Base-by-base conservation (phyloP, 768 basidiomycete genomes). In the Lactarius trivialis region DNA sequence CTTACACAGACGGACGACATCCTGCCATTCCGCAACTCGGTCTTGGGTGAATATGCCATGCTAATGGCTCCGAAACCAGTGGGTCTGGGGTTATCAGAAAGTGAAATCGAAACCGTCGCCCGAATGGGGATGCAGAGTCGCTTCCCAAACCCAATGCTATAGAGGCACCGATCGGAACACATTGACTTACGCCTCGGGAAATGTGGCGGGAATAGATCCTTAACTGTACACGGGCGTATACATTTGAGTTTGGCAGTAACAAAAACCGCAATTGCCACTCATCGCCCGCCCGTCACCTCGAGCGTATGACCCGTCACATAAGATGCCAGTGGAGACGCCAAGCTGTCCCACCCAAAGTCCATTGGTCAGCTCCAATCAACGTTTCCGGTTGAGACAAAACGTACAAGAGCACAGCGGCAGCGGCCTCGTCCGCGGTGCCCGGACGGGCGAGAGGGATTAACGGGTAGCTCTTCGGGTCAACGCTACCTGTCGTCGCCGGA, bases 261-360 rank as follows among this genome's bases (percentile, higher is more conserved):
- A 52, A 54, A 36, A 48, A 26, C 37, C 52, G 52, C 32, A 56
- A 64, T 51, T 55, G 41, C 63, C 64, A 61, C 64, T 57, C 57
- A 66, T 61, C 39, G 58, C 45, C 91, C 91, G 36, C 91, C 91
- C 39, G 91, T 92, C 24, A 89, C 88, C 72, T 91, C 89, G 58
- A 93, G 76, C 17, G 89, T 91, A 73, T 92, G 91, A 8, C 91
- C 91, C 51, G 81, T 83, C 58, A 93, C 85, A 70, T 89, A 93
- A 3, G 86, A 83, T 15, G 89, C 87, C 26, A 93, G 76, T 11
- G 89, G 89, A 15, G 88, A 90, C 0, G 83, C 84, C 65, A 93
- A 77, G 81, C 88, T 90, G 56, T 24, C 28, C 57, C 39, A 57
- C 43, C 41, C 48, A 60, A 58, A 57, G 34, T 54, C 65, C 50